Evolutionary conservation across 2,329 filamentous ascomycete species (phyloP).

Genomic region (Nemania sp.): DNA sequence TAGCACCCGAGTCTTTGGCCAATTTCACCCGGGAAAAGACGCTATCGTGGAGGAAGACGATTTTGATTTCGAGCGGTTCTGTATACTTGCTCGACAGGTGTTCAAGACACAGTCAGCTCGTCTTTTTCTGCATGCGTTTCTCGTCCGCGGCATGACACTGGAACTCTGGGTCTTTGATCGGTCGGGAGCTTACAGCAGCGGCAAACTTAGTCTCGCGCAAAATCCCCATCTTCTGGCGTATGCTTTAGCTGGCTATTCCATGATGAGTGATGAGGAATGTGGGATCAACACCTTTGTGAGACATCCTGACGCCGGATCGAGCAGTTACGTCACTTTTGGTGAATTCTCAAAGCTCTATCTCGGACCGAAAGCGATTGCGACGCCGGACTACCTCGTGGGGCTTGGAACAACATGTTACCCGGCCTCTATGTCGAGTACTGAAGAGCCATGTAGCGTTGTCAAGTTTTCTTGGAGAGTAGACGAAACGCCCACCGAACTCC

Average conservation of each 20-base stretch:
- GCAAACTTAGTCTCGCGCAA: background rate
- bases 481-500: background rate
- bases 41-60: background rate
- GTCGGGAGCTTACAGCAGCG: slow-evolving; percentile 1
- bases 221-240: background rate
- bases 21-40: background rate
- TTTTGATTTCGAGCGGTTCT: background rate
- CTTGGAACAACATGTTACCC: background rate
- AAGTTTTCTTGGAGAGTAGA: background rate
- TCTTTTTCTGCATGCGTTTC: background rate
- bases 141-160: background rate
- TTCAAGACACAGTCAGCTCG: background rate
- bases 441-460: background rate
- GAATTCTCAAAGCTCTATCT: background rate
- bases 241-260: background rate
- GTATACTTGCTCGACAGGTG: background rate
- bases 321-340: background rate
- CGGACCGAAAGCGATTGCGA: background rate
- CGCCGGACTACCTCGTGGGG: background rate
- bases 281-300: background rate
- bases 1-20: background rate
- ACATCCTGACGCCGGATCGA: background rate
- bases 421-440: background rate
- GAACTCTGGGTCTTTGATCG: slow-evolving; percentile 3
- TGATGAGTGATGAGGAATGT: background rate